These are phyloP conservation scores for Apiospora koreana DNA, from an alignment of 2,329 filamentous ascomycete species.

Conservation along the genomic window DNA sequence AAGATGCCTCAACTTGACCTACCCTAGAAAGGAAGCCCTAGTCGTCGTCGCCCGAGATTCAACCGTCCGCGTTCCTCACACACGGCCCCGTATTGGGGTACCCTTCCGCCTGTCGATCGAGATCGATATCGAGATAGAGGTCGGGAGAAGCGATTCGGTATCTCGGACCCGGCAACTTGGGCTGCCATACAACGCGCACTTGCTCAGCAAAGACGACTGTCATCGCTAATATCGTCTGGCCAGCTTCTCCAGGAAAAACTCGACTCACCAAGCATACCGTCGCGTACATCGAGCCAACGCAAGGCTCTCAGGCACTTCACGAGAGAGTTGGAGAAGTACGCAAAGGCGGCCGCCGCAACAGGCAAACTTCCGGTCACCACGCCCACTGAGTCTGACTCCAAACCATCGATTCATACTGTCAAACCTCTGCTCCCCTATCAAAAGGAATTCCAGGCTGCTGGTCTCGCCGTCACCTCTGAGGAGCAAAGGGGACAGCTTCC, in stretches of 20 bases:
- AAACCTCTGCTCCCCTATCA: constrained; percentile 55
- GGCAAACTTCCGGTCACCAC: constrained; percentile 41
- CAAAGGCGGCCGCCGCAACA: constrained; percentile 37
- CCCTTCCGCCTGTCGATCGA: constrained; percentile 17
- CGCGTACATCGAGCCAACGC: constrained; percentile 45
- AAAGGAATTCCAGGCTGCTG: constrained; percentile 53
- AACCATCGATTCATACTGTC: constrained; percentile 51
- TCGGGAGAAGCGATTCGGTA: constrained; percentile 31
- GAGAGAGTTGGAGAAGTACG: constrained; percentile 43
- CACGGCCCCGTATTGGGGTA: constrained; percentile 29
- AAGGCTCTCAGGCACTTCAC: constrained; percentile 43
- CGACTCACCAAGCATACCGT: constrained; percentile 25
- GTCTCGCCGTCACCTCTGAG: constrained; percentile 57
- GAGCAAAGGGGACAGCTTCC: constrained; percentile 38
- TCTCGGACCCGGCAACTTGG: constrained; percentile 41
- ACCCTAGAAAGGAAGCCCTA: constrained; percentile 45
- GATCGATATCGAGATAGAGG: not conserved
- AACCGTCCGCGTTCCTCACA: constrained; percentile 27
- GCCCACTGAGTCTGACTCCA: constrained; percentile 42
- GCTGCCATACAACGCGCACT: constrained; percentile 47
- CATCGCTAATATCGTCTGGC: constrained; percentile 32
- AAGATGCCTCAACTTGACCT: constrained; percentile 46
- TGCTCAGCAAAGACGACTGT: constrained; percentile 45
- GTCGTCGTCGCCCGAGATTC: constrained; percentile 37
- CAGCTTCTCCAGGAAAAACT: constrained; percentile 15